phyloP scores from a whole-genome alignment of 352 stramenopile species.

The Pythium aphanidermatum region DNA sequence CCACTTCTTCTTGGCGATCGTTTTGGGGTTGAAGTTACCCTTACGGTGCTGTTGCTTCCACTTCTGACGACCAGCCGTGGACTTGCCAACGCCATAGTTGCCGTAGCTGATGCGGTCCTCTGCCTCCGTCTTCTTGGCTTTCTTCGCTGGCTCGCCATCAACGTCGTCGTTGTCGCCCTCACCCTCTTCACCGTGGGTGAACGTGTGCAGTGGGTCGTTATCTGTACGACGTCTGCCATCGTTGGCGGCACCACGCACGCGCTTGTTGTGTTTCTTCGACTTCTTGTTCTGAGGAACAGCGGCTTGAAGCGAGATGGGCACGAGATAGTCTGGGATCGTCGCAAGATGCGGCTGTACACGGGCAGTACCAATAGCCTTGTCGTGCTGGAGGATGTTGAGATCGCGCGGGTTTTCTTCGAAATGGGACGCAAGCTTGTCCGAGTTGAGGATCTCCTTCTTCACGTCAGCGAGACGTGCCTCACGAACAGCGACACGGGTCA shows the following conservation, averaged over 20 bases:
- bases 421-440: constrained; percentile 93
- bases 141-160: constrained; percentile 34
- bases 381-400: constrained; percentile 94
- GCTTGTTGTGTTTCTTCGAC: constrained; percentile 70
- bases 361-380: constrained; percentile 92
- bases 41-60: constrained; percentile 90
- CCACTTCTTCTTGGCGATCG: constrained; percentile 82
- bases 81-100: constrained; percentile 89
- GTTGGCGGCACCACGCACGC: constrained; percentile 38
- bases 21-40: constrained; percentile 92
- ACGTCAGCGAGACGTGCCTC: constrained; percentile 95
- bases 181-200: constrained; percentile 66
- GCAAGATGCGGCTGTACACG: constrained; percentile 93
- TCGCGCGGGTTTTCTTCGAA: constrained; percentile 97
- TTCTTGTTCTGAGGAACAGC: constrained; percentile 70
- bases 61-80: constrained; percentile 89
- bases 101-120: constrained; percentile 88
- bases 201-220: constrained; percentile 97
- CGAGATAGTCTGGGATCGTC: constrained; percentile 96
- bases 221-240: constrained; percentile 84
- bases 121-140: constrained; percentile 36
- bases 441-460: constrained; percentile 98
- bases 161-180: constrained; percentile 34
- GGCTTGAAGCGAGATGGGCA: constrained; percentile 93
- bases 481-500: constrained; percentile 92